These are phyloP conservation scores for Veloboletus limbatus DNA, from an alignment of 1,284 basidiomycete genomes.

Conservation along the genomic window DNA sequence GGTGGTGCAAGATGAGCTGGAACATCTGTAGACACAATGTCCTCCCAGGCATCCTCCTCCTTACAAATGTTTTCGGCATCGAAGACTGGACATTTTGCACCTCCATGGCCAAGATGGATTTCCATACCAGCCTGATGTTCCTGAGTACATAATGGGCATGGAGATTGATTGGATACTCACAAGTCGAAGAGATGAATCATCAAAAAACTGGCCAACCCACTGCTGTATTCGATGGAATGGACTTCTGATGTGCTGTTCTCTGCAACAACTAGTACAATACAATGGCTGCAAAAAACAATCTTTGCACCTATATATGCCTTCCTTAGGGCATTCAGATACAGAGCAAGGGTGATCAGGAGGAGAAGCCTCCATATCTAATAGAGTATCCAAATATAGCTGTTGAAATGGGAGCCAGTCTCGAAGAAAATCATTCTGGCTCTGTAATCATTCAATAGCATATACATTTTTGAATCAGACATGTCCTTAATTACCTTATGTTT, in stretches of 20 bases:
- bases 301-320: background rate
- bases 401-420: background rate
- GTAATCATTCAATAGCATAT: too few relatives aligned
- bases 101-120: background rate
- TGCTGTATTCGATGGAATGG: background rate
- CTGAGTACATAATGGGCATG: background rate
- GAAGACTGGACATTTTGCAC: too few relatives aligned
- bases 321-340: accelerated
- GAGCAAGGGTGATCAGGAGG: background rate
- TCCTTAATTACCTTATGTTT: background rate
- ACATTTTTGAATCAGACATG: too few relatives aligned
- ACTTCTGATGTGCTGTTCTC: background rate
- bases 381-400: background rate
- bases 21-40: background rate
- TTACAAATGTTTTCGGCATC: too few relatives aligned
- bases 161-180: too few relatives aligned
- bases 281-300: background rate
- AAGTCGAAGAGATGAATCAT: background rate
- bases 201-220: background rate
- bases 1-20: background rate
- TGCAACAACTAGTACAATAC: background rate
- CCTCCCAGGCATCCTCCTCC: background rate
- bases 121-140: background rate
- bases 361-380: background rate
- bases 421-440: background rate